Conservation (phyloP, 495 filamentous ascomycete species). For the Neurospora sp. region DNA sequence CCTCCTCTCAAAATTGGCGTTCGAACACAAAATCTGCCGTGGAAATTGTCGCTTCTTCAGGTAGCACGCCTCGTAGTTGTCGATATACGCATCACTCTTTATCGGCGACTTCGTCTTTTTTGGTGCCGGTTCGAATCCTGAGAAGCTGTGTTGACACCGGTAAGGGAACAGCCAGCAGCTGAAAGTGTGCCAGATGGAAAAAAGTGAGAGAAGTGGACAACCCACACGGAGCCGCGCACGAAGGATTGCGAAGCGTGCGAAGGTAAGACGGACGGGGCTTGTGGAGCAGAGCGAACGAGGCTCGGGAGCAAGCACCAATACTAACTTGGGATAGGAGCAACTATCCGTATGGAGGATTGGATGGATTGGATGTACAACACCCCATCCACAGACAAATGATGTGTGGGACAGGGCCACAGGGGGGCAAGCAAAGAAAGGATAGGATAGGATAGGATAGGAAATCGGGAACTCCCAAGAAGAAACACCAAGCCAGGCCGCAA, state of each 20-base stretch:
- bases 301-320: background rate
- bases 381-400: background rate
- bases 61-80: background rate
- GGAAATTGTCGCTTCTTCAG: background rate
- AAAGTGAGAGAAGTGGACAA: background rate
- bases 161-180: background rate
- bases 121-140: background rate
- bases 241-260: background rate
- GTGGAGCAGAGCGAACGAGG: background rate
- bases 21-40: too few relatives aligned
- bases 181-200: background rate
- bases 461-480: background rate
- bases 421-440: background rate
- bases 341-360: background rate
- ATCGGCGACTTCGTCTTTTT: background rate
- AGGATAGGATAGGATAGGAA: background rate
- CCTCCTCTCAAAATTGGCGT: background rate
- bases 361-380: background rate
- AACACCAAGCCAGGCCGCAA: background rate
- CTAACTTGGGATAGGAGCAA: background rate
- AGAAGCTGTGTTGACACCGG: background rate
- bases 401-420: background rate
- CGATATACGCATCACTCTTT: background rate
- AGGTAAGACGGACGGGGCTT: background rate
- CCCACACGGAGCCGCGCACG: background rate